Evolutionary conservation across 306 rosid species (phyloP).

Genomic region (Dryas alaskensis): DNA sequence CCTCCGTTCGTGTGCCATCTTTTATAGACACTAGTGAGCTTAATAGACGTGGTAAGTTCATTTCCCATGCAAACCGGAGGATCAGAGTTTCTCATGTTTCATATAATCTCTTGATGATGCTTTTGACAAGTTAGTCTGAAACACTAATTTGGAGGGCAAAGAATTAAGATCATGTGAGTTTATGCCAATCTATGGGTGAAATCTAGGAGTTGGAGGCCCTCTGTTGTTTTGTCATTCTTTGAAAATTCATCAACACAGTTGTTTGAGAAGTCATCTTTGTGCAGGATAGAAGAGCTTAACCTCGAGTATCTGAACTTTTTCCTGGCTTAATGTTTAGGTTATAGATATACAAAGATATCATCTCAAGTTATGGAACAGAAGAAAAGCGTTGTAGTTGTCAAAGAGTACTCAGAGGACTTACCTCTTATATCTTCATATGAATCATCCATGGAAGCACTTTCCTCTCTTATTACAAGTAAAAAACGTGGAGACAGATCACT

Average conservation of each 20-base stretch:
- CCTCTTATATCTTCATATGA: conserved; percentile 42
- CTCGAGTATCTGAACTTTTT: conserved; percentile 19
- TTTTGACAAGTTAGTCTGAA: background rate
- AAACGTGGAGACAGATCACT: conserved; percentile 54
- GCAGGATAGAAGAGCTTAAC: conserved; percentile 10
- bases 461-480: conserved; percentile 61
- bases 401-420: conserved; percentile 32
- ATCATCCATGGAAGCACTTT: conserved; percentile 69
- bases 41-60: conserved; percentile 31
- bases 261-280: background rate
- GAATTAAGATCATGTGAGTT: background rate
- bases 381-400: conserved; percentile 31
- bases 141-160: background rate
- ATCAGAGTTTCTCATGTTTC: background rate
- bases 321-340: conserved; percentile 40
- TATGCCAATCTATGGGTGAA: background rate
- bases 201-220: background rate
- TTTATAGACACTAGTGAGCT: conserved; percentile 15
- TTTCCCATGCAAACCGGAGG: conserved; percentile 6
- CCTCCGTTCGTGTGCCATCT: conserved; percentile 29
- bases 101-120: background rate
- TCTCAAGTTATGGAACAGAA: conserved; percentile 30
- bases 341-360: conserved; percentile 26
- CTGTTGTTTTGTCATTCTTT: background rate
- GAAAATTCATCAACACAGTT: background rate